phyloP scores from a whole-genome alignment of 495 filamentous ascomycete species.

The Lindgomyces ingoldianus region DNA sequence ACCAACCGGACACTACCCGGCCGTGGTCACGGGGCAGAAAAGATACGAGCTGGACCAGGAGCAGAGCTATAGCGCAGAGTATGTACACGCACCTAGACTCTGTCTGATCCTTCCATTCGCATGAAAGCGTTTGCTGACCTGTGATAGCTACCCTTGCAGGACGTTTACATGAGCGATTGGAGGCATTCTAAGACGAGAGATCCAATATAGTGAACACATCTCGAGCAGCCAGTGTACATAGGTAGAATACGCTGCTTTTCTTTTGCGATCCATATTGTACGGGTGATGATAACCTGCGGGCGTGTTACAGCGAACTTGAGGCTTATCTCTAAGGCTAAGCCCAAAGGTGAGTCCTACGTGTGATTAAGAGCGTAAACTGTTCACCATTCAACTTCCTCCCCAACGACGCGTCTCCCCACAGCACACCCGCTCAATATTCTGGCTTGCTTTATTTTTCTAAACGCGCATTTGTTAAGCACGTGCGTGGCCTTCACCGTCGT shows the following conservation, averaged over 20 bases:
- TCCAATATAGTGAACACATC: no score
- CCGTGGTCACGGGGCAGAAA: slow-evolving; percentile 52
- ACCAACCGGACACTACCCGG: slow-evolving; percentile 63
- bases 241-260: neutral
- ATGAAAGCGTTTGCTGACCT: neutral
- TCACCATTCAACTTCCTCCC: no score
- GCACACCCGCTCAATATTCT: no score
- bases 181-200: neutral
- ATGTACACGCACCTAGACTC: slow-evolving; percentile 43
- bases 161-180: slow-evolving; percentile 34
- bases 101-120: no score
- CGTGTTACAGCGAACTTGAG: no score
- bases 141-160: slow-evolving; percentile 45
- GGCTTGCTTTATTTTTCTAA: no score
- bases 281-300: no score
- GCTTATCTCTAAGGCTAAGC: no score
- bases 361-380: no score
- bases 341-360: no score
- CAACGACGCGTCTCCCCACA: no score
- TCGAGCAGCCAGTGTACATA: slow-evolving; percentile 26
- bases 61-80: slow-evolving; percentile 59
- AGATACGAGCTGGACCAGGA: slow-evolving; percentile 59
- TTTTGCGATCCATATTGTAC: neutral
- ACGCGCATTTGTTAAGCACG: no score
- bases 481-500: neutral